Base-by-base conservation (phyloP, 805 yeast genomes). In the Teunomyces panamensis region DNA sequence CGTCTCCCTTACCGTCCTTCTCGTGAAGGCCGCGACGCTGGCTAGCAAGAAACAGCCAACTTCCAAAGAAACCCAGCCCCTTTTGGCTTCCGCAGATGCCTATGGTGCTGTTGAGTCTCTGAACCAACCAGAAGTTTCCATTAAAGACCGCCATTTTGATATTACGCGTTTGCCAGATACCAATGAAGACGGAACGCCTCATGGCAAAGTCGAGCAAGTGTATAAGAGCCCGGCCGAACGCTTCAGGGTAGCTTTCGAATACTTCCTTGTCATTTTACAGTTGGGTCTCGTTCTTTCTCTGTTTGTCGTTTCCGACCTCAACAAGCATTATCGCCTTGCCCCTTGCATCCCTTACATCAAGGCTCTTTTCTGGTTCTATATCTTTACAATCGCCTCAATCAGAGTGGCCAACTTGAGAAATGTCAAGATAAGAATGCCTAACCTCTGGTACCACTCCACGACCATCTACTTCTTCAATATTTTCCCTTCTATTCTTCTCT, bases 121-220 rank as follows among this genome's bases (percentile, higher is more conserved):
- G 3, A n/a, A 9, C 17, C 27, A 43, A 28, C 59, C 63, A 5
- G 49, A 46, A 24, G 53, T 49, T 13, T 58, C 57, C 48, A 64
- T 80, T 34, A 75, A 81, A 37, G 79, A 79, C 29, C 78, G 77
- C 39, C 94, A 86, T 62, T 87, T 86, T 54, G 87, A 87, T 54
- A 73, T 86, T 29, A 71, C 78, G 14, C 74, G 77, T 16, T 61
- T 86, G 32, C 68, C 76, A 10, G 78, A 82, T 13, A 66, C 77
- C 2, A 77, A 78, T 49, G 73, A 75, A 8, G 84, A 83, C 62
- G 90, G 89, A 5, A 74, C 77, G 9, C 80, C 84, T 7, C 83
- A 81, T 50, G 89, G 89, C 3, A 61, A 64, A 6, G 59, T 71
- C n/a, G 65, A 71, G 49, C 59, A 74, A 16, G 72, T 83, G 2